Percentiles rank a stretch among this genome's conserved stretches.
Evolutionary conservation across 2,329 filamentous ascomycete species (phyloP).

Genomic region (Microsporum ferrugineum): DNA sequence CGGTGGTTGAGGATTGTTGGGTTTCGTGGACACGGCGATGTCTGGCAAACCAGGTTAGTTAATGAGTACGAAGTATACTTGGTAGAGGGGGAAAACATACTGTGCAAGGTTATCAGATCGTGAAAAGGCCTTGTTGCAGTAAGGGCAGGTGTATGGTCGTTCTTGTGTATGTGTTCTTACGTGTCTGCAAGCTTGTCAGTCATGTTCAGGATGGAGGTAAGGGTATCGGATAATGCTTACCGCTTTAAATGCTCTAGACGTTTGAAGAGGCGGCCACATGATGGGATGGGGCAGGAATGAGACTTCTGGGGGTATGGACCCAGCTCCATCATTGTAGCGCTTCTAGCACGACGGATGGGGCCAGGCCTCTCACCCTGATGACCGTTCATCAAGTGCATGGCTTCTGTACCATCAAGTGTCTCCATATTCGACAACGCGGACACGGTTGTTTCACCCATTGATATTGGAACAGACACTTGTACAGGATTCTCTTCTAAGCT

Average conservation of each 20-base stretch:
- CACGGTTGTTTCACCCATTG: constrained; percentile 51
- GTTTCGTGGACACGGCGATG: constrained; percentile 73
- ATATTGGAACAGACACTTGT: constrained; percentile 51
- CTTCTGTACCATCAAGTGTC: constrained; percentile 42
- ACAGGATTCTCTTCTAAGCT: constrained; percentile 75
- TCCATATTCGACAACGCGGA: constrained; percentile 53
- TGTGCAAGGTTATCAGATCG: constrained; percentile 98
- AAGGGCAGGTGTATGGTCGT: constrained; percentile 91
- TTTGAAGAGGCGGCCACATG: constrained; percentile 95
- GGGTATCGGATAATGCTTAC: constrained; percentile 47
- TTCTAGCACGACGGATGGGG: constrained; percentile 78
- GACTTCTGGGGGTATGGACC: constrained; percentile 96
- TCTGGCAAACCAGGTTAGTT: constrained; percentile 28
- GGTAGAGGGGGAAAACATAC: constrained; percentile 43
- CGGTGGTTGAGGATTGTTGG: constrained; percentile 46
- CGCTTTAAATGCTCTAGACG: constrained; percentile 97
- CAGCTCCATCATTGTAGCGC: constrained; percentile 91
- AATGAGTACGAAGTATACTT: neutral
- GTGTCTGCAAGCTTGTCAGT: constrained; percentile 52
- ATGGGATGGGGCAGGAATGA: constrained; percentile 97
- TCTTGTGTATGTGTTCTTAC: constrained; percentile 99
- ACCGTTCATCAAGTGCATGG: constrained; percentile 29
- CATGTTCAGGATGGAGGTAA: constrained; percentile 21
- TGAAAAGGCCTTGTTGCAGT: constrained; percentile 98
- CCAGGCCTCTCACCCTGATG: constrained; percentile 44